Percentiles rank a stretch among this genome's conserved stretches.
Conservation (phyloP, 2,329 filamentous ascomycete genomes). For the Bertia moriformis region DNA sequence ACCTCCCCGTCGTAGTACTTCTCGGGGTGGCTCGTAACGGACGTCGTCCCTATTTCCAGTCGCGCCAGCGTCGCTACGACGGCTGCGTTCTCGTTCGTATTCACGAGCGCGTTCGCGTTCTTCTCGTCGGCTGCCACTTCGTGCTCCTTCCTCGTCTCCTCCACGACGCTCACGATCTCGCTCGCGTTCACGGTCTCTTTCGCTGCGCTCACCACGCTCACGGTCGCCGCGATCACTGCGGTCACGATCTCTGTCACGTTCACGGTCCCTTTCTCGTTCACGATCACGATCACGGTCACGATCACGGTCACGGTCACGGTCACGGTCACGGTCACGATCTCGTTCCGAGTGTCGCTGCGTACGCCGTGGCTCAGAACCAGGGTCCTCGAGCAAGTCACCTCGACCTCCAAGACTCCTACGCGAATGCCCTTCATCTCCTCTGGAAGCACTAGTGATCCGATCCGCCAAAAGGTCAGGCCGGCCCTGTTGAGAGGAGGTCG, state of each 20-base stretch:
- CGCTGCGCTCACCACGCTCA: too few species aligned
- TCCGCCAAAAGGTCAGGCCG: neutral
- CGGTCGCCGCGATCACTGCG: too few species aligned
- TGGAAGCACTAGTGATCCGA: neutral
- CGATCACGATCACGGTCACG: too few species aligned
- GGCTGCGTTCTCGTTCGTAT: conserved; percentile 5
- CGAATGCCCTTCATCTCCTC: conserved; percentile 3
- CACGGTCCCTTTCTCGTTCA: too few species aligned
- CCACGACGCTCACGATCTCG: conserved; percentile 3
- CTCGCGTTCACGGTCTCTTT: neutral
- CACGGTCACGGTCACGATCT: neutral
- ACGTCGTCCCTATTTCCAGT: neutral
- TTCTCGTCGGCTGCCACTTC: neutral
- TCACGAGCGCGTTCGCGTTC: neutral
- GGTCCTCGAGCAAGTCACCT: neutral
- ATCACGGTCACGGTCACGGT: too few species aligned
- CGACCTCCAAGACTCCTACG: conserved; percentile 8
- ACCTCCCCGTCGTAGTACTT: neutral
- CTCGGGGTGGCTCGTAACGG: neutral
- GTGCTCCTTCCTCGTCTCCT: neutral
- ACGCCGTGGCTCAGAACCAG: neutral
- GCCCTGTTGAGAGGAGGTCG: neutral
- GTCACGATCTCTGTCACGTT: neutral
- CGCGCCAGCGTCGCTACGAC: neutral
- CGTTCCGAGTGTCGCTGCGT: too few species aligned